Evolutionary conservation across 2,329 filamentous ascomycete genomes (phyloP).

Genomic region (Geosmithia flava): DNA sequence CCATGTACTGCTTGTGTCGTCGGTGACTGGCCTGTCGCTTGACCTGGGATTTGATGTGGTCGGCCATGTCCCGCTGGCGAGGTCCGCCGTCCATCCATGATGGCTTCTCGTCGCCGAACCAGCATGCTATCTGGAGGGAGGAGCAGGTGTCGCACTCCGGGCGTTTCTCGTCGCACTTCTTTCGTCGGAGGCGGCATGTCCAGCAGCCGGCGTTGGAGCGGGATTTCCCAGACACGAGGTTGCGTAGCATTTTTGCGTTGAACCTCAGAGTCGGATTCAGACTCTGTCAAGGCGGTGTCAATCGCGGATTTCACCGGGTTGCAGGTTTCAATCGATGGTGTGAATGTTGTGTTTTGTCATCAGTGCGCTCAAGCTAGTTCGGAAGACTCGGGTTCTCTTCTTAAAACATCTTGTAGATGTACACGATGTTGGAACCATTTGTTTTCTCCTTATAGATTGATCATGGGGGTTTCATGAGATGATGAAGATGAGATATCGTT

Average conservation of each 20-base stretch:
- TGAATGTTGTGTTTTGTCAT: too few species aligned
- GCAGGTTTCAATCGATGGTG: too few species aligned
- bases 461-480: too few species aligned
- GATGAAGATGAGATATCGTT: too few species aligned
- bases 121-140: conserved; percentile 42
- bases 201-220: conserved; percentile 40
- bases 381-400: too few species aligned
- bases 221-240: conserved; percentile 14
- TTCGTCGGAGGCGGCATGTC: conserved; percentile 48
- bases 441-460: too few species aligned
- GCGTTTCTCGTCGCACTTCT: conserved; percentile 45
- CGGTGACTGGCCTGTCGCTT: conserved; percentile 39
- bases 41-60: conserved; percentile 42
- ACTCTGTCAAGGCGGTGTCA: too few species aligned
- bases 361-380: too few species aligned
- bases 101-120: conserved; percentile 38
- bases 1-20: conserved; percentile 34
- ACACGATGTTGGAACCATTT: too few species aligned
- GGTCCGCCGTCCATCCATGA: conserved; percentile 44
- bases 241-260: conserved; percentile 6
- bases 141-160: conserved; percentile 39
- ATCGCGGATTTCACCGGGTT: too few species aligned
- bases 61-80: conserved; percentile 36
- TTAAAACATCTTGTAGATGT: too few species aligned
- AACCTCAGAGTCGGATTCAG: too few species aligned